Percentiles rank a stretch among this genome's conserved stretches.
phyloP scores from a whole-genome alignment of 1,284 basidiomycete genomes.

The Coniophora puteana region DNA sequence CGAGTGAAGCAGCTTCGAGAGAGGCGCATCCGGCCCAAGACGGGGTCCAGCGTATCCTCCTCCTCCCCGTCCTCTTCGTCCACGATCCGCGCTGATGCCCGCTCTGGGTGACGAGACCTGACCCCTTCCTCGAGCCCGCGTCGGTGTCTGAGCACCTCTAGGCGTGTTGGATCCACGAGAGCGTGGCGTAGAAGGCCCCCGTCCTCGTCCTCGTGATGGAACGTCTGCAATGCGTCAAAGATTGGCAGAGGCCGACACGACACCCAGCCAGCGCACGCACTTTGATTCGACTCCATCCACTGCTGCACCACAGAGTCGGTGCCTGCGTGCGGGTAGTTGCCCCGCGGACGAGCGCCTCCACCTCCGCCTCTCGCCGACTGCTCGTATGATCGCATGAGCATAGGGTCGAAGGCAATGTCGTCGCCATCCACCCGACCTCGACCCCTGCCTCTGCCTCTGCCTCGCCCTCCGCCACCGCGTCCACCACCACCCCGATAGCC shows the following conservation, averaged over 20 bases:
- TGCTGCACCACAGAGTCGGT: conserved; percentile 18
- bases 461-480: conserved; percentile 16
- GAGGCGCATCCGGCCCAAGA: conserved; percentile 34
- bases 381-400: too few relatives aligned
- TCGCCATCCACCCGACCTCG: neutral
- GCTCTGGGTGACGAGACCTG: too few relatives aligned
- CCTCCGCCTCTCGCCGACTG: too few relatives aligned
- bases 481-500: too few relatives aligned
- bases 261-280: conserved; percentile 15
- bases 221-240: conserved; percentile 6
- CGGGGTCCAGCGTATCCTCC: neutral
- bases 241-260: conserved; percentile 8
- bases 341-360: conserved; percentile 6
- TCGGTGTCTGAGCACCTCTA: too few relatives aligned
- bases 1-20: conserved; percentile 53
- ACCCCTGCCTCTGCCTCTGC: neutral
- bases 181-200: conserved; percentile 10
- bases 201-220: conserved; percentile 22
- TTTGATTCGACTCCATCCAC: conserved; percentile 11
- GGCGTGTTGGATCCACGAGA: conserved; percentile 1
- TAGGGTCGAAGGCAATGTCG: too few relatives aligned
- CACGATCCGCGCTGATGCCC: too few relatives aligned
- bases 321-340: conserved; percentile 12
- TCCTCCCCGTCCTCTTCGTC: neutral
- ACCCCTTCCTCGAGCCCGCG: too few relatives aligned